Evolutionary conservation across 768 basidiomycete species (phyloP).

Genomic region (Russula sp.): DNA sequence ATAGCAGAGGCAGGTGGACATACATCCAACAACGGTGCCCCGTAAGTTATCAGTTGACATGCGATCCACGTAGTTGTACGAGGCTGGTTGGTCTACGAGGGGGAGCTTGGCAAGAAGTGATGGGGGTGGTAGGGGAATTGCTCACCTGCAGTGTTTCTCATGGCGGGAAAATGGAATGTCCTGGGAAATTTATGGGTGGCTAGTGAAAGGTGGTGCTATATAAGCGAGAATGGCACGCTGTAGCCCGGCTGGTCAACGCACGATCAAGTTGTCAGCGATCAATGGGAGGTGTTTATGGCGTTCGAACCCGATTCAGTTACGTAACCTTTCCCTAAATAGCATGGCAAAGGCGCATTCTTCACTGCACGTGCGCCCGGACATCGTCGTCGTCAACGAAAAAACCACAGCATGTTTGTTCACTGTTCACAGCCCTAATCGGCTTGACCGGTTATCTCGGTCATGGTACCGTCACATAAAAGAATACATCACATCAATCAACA

Average conservation of each 20-base stretch:
- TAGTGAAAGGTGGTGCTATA: neutral
- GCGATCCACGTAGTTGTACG: constrained; percentile 54
- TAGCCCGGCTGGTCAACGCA: neutral
- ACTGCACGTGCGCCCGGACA: no score
- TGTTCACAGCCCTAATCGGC: no score
- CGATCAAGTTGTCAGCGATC: neutral
- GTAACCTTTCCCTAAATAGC: no score
- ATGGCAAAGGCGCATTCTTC: no score
- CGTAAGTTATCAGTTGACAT: constrained; percentile 54
- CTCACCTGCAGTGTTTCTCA: constrained; percentile 9
- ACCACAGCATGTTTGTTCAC: no score
- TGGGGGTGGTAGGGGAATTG: neutral
- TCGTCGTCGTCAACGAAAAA: no score
- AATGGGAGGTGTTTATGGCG: neutral
- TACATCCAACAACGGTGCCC: constrained; percentile 47
- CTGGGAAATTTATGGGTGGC: neutral
- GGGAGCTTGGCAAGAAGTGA: neutral
- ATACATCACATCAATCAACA: no score
- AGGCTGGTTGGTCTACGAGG: constrained; percentile 36
- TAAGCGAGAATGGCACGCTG: neutral
- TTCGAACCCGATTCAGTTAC: no score
- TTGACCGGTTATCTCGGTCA: no score
- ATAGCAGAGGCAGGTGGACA: constrained; percentile 4
- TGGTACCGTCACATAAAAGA: no score
- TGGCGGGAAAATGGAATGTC: neutral